Percentiles rank a stretch among this genome's conserved stretches.
Evolutionary conservation across 768 basidiomycete genomes (phyloP).

Genomic region (Aureoboletus auriporus): DNA sequence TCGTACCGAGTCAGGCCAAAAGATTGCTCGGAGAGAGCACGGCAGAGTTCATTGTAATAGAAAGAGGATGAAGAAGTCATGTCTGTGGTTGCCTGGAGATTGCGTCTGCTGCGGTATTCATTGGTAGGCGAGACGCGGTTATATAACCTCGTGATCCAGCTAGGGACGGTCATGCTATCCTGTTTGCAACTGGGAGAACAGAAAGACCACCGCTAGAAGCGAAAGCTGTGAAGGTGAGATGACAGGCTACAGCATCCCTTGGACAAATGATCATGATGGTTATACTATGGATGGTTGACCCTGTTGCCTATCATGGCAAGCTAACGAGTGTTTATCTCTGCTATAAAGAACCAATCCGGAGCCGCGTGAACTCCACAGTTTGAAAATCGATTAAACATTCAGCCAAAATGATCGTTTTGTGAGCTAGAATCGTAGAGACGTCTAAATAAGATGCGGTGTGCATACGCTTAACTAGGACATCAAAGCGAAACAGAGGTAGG

Average conservation of each 20-base stretch:
- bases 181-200: conserved; percentile 2
- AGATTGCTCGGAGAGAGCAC: conserved; percentile 54
- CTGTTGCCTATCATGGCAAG: conserved; percentile 21
- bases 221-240: conserved; percentile 12
- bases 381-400: conserved; percentile 3
- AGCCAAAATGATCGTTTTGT: conserved; percentile 13
- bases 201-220: conserved; percentile 12
- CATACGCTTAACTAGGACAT: background rate
- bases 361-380: background rate
- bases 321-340: no score
- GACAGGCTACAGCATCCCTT: conserved; percentile 10
- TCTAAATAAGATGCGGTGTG: background rate
- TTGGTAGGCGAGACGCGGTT: conserved; percentile 10
- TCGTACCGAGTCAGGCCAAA: conserved; percentile 51
- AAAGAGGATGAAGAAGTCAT: conserved; percentile 26
- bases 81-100: background rate
- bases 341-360: conserved; percentile 3
- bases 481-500: background rate
- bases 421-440: conserved; percentile 10
- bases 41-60: conserved; percentile 45
- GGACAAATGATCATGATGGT: conserved; percentile 19
- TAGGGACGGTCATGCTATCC: conserved; percentile 23
- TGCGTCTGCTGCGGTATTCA: conserved; percentile 13
- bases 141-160: conserved; percentile 29
- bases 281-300: conserved; percentile 17